Base-by-base conservation (phyloP, 805 yeast genomes). In the Pichia ethanolica region DNA sequence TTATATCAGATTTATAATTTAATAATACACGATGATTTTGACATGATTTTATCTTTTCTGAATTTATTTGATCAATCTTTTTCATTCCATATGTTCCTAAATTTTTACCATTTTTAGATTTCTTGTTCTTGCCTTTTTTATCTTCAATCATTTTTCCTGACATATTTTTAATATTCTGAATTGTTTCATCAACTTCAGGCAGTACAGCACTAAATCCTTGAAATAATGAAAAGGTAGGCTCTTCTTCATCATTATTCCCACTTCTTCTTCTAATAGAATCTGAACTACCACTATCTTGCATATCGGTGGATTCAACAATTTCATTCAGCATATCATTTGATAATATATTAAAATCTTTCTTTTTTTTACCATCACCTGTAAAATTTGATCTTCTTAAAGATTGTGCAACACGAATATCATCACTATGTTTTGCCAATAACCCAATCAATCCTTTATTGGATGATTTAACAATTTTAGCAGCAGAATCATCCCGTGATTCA, bases 181-280 rank as follows among this genome's bases (percentile, higher is more conserved):
- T 62, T 39, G 70, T 71, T 51, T 72, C 77, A 52, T 76, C 69
- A n/a, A 76, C 65, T 14, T 75, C 75, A 1, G 81, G 80, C 35
- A 74, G 60, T 0, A 78, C 69, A 5, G 88, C 86, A 57, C 73
- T 72, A 59, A 85, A 82, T 1, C 90, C 89, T 63, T 84, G 90
- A 58, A 76, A 82, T 26, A 85, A 64, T 3, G 89, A 78, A 54
- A 77, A 78, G 9, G 61, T 57, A 1, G 50, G 25, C 9, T 43
- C 51, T 8, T 35, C 46, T 10, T 43, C 47, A 11, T 27, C 38
- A 20, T 35, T 20, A n/a, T 30, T 14, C 9, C 14, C 14, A 28
- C 25, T 26, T 12, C 8, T 20, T 14, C 28, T 42, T 6, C 7
- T 26, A n/a, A 10, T 26, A 34, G 38, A n/a, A 20, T 28, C 40